phyloP scores from a whole-genome alignment of 2,329 filamentous ascomycete genomes.

The Diaporthe amygdali region DNA sequence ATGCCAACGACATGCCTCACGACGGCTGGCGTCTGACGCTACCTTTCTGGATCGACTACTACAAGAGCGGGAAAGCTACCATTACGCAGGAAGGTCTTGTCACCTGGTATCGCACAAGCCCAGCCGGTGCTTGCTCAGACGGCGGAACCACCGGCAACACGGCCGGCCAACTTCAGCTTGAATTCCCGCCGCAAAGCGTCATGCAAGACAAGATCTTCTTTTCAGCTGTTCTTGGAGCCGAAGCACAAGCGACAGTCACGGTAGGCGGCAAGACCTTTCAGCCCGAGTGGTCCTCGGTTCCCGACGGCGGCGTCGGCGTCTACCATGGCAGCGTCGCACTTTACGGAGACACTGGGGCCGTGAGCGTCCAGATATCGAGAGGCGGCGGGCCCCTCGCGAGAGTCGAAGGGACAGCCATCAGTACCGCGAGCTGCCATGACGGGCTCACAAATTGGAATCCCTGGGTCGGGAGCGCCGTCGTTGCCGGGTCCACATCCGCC shows the following conservation, averaged over 20 bases:
- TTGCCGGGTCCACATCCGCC: background rate
- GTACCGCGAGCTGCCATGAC: background rate
- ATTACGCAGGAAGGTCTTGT: constrained; percentile 36
- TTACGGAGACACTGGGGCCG: background rate
- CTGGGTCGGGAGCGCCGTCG: background rate
- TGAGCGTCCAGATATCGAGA: background rate
- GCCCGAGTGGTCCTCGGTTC: background rate
- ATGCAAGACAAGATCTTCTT: background rate
- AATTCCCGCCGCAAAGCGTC: constrained; percentile 27
- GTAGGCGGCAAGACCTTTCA: background rate
- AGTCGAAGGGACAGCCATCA: background rate
- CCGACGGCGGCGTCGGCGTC: background rate
- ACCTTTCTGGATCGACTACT: constrained; percentile 55
- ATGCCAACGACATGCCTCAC: constrained; percentile 54
- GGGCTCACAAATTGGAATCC: background rate
- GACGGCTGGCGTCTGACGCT: constrained; percentile 54
- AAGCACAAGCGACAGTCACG: background rate
- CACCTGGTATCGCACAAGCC: constrained; percentile 39
- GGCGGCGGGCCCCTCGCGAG: background rate
- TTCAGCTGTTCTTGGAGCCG: background rate
- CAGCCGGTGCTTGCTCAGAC: constrained; percentile 31
- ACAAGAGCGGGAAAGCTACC: constrained; percentile 47
- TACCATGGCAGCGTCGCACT: background rate
- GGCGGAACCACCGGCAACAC: constrained; percentile 39
- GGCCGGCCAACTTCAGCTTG: constrained; percentile 31